Conservation (phyloP, 345 rosid species). For the Conringia planisiliqua region DNA sequence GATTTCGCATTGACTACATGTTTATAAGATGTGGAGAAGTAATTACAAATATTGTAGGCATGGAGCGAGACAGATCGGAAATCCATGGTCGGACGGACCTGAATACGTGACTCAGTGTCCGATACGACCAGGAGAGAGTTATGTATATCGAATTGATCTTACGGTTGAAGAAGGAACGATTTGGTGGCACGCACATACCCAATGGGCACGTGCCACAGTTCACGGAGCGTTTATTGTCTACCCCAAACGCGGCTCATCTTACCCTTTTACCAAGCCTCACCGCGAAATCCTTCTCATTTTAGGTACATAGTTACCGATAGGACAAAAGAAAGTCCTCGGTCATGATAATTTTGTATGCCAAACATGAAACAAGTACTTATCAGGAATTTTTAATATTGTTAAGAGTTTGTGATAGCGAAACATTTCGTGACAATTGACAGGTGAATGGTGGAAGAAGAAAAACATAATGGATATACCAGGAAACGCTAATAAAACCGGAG, state of each 20-base stretch:
- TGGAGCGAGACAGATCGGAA: conserved; percentile 33
- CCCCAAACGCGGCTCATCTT: conserved; percentile 47
- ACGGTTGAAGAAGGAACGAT: conserved; percentile 65
- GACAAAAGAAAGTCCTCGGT: no score
- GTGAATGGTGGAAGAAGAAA: conserved; percentile 77
- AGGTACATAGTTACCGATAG: conserved; percentile 32
- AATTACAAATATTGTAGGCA: conserved; percentile 36
- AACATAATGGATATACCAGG: conserved; percentile 57
- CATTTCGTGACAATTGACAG: conserved; percentile 32
- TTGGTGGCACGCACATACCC: conserved; percentile 96
- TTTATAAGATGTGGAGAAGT: not conserved
- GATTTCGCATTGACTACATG: not conserved
- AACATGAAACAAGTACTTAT: no score
- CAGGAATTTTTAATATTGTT: not conserved
- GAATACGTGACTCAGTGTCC: conserved; percentile 72
- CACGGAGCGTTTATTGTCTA: conserved; percentile 66
- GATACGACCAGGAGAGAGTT: conserved; percentile 53
- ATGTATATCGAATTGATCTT: conserved; percentile 50
- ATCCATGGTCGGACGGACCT: conserved; percentile 51
- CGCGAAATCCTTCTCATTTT: conserved; percentile 53
- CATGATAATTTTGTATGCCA: no score
- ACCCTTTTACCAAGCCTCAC: conserved; percentile 53
- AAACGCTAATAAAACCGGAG: conserved; percentile 55
- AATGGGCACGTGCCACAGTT: conserved; percentile 80
- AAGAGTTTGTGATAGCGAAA: not conserved